Percentiles rank a stretch among this genome's conserved stretches.
Evolutionary conservation across 768 basidiomycete genomes (phyloP).

Genomic region (Lentinula lateritia): DNA sequence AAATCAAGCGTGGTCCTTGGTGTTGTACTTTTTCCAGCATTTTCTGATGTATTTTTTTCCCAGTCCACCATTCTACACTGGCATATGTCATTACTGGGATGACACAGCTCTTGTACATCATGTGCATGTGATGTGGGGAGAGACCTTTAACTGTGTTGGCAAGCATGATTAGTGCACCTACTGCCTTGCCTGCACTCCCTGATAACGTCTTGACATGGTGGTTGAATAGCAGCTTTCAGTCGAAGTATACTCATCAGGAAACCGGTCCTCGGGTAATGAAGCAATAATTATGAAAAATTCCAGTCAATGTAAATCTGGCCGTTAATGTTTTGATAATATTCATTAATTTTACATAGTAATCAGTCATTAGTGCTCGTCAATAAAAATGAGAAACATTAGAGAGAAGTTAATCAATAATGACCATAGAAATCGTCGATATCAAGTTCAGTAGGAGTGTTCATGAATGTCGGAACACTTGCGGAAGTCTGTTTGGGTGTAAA

Average conservation of each 20-base stretch:
- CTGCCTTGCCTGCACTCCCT: constrained; percentile 17
- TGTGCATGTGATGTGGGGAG: constrained; percentile 11
- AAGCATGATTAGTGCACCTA: neutral
- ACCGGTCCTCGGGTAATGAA: no score
- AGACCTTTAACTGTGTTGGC: constrained; percentile 19
- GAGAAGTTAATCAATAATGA: no score
- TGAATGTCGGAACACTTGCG: no score
- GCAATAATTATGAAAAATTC: no score
- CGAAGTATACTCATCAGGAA: constrained; percentile 26
- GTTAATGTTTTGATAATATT: no score
- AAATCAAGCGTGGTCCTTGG: constrained; percentile 14
- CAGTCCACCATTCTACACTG: constrained; percentile 19
- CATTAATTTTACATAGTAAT: no score
- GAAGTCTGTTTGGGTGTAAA: no score
- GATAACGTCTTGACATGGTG: constrained; percentile 21
- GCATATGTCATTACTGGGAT: constrained; percentile 19
- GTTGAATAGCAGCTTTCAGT: constrained; percentile 25
- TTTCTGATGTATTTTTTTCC: constrained; percentile 11
- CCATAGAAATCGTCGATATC: no score
- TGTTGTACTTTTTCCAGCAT: constrained; percentile 13
- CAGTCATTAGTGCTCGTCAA: no score
- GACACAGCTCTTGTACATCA: constrained; percentile 15
- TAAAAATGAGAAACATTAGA: no score
- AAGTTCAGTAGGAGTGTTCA: no score
- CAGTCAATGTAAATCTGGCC: no score